Conservation (phyloP, 306 rosid genomes). For the Malus sylvestris region DNA sequence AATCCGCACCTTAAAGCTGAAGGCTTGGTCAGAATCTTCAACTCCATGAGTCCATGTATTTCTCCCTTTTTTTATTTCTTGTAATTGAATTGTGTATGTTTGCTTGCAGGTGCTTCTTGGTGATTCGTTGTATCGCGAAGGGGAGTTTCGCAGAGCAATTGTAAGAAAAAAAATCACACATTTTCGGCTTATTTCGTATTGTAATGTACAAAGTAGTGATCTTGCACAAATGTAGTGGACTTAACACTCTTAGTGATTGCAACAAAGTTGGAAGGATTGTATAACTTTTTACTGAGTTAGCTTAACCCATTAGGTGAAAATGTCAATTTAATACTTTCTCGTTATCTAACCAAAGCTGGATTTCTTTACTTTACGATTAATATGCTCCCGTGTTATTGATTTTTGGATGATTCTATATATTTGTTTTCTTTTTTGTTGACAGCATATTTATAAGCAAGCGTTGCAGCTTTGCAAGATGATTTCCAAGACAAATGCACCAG, state of each 20-base stretch:
- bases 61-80: slow-evolving; percentile 5
- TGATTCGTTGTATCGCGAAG: slow-evolving; percentile 68
- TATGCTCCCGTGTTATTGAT: not conserved
- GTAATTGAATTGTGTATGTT: not conserved
- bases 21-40: slow-evolving; percentile 55
- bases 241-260: not conserved
- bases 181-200: not conserved
- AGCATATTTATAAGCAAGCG: slow-evolving; percentile 90
- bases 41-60: not conserved
- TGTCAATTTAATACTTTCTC: not conserved
- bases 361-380: not conserved
- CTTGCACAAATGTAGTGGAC: not conserved
- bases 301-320: not conserved
- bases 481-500: slow-evolving; percentile 56
- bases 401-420: not conserved
- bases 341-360: not conserved
- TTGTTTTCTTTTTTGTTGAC: slow-evolving; percentile 21
- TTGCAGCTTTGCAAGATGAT: slow-evolving; percentile 71
- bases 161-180: slow-evolving; percentile 36
- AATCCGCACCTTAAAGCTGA: slow-evolving; percentile 76
- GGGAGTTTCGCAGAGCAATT: slow-evolving; percentile 85
- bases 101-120: slow-evolving; percentile 66
- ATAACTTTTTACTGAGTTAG: not conserved
- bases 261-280: not conserved
- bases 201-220: not conserved